These are phyloP conservation scores for Cnidoscolus chayamansa DNA, from an alignment of 441 rosid species.

Conservation along the genomic window DNA sequence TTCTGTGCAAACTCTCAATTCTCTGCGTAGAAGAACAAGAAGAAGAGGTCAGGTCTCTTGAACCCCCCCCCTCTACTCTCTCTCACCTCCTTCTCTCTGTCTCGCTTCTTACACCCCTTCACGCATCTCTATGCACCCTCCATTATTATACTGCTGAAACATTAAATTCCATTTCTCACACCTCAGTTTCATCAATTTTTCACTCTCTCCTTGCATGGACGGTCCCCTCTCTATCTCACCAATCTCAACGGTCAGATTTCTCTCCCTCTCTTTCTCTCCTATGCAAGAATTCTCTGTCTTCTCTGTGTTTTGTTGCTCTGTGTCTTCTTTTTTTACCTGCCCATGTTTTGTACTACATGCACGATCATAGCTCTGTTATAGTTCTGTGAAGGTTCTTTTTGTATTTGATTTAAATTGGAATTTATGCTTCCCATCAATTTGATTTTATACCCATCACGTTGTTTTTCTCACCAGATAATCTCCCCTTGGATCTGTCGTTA, in stretches of 20 bases:
- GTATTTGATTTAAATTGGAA: not conserved
- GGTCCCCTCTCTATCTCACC: constrained; percentile 26
- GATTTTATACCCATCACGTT: not conserved
- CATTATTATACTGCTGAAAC: not conserved
- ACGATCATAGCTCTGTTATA: constrained; percentile 1
- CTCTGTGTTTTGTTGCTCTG: not conserved
- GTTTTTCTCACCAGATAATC: not conserved
- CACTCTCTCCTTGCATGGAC: constrained; percentile 34
- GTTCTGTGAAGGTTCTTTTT: not conserved
- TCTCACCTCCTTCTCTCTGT: not conserved
- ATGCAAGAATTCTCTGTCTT: constrained; percentile 3
- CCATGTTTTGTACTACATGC: not conserved
- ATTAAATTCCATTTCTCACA: constrained; percentile 1
- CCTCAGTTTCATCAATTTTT: constrained; percentile 19
- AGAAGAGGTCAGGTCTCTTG: constrained; percentile 5
- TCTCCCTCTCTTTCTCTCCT: not conserved
- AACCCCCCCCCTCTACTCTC: not conserved
- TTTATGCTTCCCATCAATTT: not conserved
- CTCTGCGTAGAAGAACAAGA: constrained; percentile 19
- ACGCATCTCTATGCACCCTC: constrained; percentile 30
- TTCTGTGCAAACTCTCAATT: constrained; percentile 5
- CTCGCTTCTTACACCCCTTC: constrained; percentile 6
- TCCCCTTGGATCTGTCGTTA: not conserved
- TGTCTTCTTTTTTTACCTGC: not conserved
- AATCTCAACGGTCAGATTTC: constrained; percentile 45